These are phyloP conservation scores for Aspergillus nanangensis DNA, from an alignment of 495 filamentous ascomycete genomes.

Conservation along the genomic window DNA sequence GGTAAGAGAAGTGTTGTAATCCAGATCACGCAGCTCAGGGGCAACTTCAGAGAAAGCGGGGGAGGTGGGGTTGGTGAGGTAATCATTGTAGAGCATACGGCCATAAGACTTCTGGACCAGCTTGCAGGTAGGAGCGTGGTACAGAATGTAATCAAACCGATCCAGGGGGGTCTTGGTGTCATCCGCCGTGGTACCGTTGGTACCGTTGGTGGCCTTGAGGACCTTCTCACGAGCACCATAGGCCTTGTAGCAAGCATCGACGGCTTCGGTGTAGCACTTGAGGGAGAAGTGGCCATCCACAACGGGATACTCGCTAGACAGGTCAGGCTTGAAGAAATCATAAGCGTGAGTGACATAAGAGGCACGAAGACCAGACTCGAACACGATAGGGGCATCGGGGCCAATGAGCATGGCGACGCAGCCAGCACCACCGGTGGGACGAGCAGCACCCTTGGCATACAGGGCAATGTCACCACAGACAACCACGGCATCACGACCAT, in stretches of 20 bases:
- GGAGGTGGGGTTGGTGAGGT: constrained; percentile 70
- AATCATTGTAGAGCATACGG: constrained; percentile 96
- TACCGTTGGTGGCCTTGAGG: constrained; percentile 63
- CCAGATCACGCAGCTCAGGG: constrained; percentile 76
- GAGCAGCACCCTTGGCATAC: constrained; percentile 92
- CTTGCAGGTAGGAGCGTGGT: constrained; percentile 98
- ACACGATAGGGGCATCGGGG: constrained; percentile 83
- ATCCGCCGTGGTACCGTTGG: constrained; percentile 49
- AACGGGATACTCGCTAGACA: constrained; percentile 95
- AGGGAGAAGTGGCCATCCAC: constrained; percentile 96
- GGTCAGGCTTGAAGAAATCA: constrained; percentile 98
- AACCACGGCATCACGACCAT: constrained; percentile 90
- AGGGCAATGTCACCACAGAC: constrained; percentile 96
- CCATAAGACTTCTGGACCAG: constrained; percentile 93
- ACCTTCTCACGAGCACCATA: constrained; percentile 81
- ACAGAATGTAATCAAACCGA: constrained; percentile 92
- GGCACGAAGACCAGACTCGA: constrained; percentile 89
- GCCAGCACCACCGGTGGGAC: constrained; percentile 93
- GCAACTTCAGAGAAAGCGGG: constrained; percentile 82
- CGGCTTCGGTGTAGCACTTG: constrained; percentile 91
- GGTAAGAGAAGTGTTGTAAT: constrained; percentile 78
- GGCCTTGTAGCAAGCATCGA: constrained; percentile 93
- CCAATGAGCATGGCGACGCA: constrained; percentile 93
- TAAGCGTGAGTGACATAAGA: constrained; percentile 93
- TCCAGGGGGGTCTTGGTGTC: constrained; percentile 67